Percentiles rank a stretch among this genome's conserved stretches.
These are phyloP conservation scores for Sherardia arvensis DNA, from an alignment of 257 asterid genomes.

Conservation along the genomic window DNA sequence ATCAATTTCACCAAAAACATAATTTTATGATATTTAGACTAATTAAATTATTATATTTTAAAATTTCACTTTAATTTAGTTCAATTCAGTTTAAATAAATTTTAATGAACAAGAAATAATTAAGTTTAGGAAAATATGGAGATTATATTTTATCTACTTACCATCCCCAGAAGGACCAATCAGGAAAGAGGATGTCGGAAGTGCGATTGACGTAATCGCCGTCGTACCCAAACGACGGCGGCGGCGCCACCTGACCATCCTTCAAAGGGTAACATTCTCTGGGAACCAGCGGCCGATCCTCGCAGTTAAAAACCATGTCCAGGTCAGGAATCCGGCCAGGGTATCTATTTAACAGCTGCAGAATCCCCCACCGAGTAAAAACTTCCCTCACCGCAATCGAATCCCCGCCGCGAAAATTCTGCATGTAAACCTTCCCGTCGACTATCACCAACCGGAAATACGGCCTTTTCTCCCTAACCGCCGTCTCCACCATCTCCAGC, in stretches of 20 bases:
- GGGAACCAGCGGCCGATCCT: slow-evolving; percentile 18
- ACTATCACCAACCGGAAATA: slow-evolving; percentile 23
- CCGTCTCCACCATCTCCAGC: slow-evolving; percentile 20
- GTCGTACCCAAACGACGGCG: slow-evolving; percentile 26
- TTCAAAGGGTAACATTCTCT: neutral
- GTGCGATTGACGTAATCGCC: slow-evolving; percentile 17
- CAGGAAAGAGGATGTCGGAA: slow-evolving; percentile 39
- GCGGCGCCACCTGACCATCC: slow-evolving; percentile 18
- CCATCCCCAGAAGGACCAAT: slow-evolving; percentile 56
- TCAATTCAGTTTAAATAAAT: too few relatives aligned
- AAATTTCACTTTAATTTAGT: too few relatives aligned
- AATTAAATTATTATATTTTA: too few relatives aligned
- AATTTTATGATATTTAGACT: too few relatives aligned
- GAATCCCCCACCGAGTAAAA: slow-evolving; percentile 29
- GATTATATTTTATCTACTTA: slow-evolving; percentile 6
- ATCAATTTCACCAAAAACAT: too few relatives aligned
- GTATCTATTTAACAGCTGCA: slow-evolving; percentile 25
- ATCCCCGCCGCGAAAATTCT: slow-evolving; percentile 10
- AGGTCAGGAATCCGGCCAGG: slow-evolving; percentile 30
- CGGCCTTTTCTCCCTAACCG: slow-evolving; percentile 2
- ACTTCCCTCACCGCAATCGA: slow-evolving; percentile 22
- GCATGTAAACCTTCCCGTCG: slow-evolving; percentile 24
- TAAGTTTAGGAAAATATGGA: too few relatives aligned
- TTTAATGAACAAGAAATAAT: too few relatives aligned
- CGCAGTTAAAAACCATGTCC: slow-evolving; percentile 23